Evolutionary conservation across 192 early-diverging fungal species (phyloP).

Genomic region (Coemansia reversa): DNA sequence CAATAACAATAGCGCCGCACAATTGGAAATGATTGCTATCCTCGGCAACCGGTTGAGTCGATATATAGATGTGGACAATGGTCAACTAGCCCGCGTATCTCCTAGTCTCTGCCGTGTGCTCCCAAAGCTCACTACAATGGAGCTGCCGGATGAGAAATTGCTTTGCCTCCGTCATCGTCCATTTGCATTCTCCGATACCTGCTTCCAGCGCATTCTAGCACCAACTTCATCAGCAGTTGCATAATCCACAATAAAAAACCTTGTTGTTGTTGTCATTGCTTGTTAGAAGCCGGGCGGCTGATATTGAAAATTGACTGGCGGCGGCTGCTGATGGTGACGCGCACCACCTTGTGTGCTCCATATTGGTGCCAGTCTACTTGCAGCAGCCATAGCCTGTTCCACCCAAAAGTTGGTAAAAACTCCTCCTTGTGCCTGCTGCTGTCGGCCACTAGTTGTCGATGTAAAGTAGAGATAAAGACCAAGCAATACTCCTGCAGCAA

Average conservation of each 20-base stretch:
- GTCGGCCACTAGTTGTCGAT: conserved; percentile 8
- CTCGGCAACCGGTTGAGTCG: conserved; percentile 39
- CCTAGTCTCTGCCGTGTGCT: conserved; percentile 20
- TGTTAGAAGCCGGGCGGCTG: conserved; percentile 16
- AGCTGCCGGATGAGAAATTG: conserved; percentile 27
- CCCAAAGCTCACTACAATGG: neutral
- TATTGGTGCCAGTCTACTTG: conserved; percentile 16
- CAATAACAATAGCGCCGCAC: conserved; percentile 24
- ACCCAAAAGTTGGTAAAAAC: conserved; percentile 21
- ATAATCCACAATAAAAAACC: conserved; percentile 1
- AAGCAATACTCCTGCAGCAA: conserved; percentile 17
- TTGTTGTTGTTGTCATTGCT: neutral
- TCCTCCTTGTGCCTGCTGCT: conserved; percentile 11
- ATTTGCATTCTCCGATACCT: conserved; percentile 45
- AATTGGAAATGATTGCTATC: conserved; percentile 12
- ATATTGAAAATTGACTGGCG: conserved; percentile 25
- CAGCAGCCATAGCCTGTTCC: conserved; percentile 26
- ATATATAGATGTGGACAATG: conserved; percentile 30
- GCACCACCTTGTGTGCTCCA: conserved; percentile 11
- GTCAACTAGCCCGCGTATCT: conserved; percentile 15
- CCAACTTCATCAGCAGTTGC: neutral
- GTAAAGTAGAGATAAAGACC: conserved; percentile 45
- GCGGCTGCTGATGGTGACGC: conserved; percentile 1
- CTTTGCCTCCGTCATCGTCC: conserved; percentile 34
- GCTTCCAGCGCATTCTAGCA: conserved; percentile 17